Base-by-base conservation (phyloP, 2,329 filamentous ascomycete species). In the Colletotrichum tanaceti region DNA sequence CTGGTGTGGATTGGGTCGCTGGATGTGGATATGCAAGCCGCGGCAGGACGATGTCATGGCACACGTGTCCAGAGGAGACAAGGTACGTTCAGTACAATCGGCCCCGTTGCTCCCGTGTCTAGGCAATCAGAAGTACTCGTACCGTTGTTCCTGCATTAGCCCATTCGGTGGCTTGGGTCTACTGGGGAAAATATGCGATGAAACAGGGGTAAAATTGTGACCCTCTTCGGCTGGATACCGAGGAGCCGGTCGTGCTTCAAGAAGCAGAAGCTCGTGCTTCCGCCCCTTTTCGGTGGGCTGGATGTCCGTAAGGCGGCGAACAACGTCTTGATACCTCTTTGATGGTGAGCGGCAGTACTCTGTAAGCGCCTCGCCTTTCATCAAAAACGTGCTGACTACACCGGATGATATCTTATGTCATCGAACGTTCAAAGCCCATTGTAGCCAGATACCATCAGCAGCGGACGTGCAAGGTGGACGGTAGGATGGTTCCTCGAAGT, bases 121-220 rank as follows among this genome's bases (percentile, higher is more conserved):
- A 52, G 49, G 62, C 43, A 70, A 58, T 63, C 63, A 68, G 63
- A 68, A 50, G 39, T 63, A 32, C 49, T 70, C 58, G 63, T 63
- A 68, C 64, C 67, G 46, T 58, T 47, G 67, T 70, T 68, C 67
- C 67, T 70, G 67, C 67, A 70, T 70, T 70, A 70, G 67, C 47
- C 64, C 52, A 63, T 53, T 68, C 39, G 49, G 57, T 58, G 47
- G 58, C 67, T 58, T 68, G 63, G 67, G 58, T 63, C 58, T 59
- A 53, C 67, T 70, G 67, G 67, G 52, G 47, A 63, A 57, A 54
- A 68, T 58, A 62, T 68, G 64, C 58, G 58, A 70, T 70, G 67
- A 70, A 70, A 70, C 67, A 70, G 67, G 67, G 67, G 67, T 63
- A 58, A 70, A 68, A 63, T 70, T 70, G 54, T 68, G 58, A 63